These are phyloP conservation scores for Umbelopsis sp. DNA, from an alignment of 371 early-diverging fungal genomes.

Conservation along the genomic window DNA sequence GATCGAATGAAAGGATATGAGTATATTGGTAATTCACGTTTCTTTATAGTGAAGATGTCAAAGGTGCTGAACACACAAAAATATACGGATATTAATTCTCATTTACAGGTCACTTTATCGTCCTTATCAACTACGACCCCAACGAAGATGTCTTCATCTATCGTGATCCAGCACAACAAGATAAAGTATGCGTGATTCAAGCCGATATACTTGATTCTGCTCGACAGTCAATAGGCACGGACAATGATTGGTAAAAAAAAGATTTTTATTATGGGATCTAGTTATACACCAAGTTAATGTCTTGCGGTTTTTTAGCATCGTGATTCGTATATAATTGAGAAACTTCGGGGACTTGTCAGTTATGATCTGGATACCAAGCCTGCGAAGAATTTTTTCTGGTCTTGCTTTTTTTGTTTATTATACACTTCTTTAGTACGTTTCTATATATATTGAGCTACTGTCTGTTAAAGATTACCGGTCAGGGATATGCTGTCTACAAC, in stretches of 20 bases:
- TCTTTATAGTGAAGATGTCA: background rate
- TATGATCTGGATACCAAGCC: background rate
- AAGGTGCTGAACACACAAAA: background rate
- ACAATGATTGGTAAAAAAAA: constrained; percentile 65
- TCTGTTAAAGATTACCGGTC: background rate
- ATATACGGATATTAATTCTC: background rate
- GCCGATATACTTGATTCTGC: constrained; percentile 67
- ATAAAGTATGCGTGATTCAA: constrained; percentile 62
- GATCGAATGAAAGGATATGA: constrained; percentile 52
- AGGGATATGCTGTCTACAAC: constrained; percentile 13
- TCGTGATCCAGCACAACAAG: constrained; percentile 71
- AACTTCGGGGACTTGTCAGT: too few species aligned
- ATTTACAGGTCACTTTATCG: constrained; percentile 71
- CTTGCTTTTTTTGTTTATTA: too few species aligned
- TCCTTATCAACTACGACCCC: constrained; percentile 73
- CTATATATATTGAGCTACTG: background rate
- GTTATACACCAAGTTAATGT: too few species aligned
- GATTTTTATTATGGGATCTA: too few species aligned
- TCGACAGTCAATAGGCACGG: constrained; percentile 65
- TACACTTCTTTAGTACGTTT: background rate
- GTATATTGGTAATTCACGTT: constrained; percentile 44
- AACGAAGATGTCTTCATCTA: constrained; percentile 69
- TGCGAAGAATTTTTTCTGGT: too few species aligned
- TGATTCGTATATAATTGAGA: constrained; percentile 18
- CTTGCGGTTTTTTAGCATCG: background rate